phyloP scores from a whole-genome alignment of 2,329 filamentous ascomycete genomes.

The Trichophaea hybrida region DNA sequence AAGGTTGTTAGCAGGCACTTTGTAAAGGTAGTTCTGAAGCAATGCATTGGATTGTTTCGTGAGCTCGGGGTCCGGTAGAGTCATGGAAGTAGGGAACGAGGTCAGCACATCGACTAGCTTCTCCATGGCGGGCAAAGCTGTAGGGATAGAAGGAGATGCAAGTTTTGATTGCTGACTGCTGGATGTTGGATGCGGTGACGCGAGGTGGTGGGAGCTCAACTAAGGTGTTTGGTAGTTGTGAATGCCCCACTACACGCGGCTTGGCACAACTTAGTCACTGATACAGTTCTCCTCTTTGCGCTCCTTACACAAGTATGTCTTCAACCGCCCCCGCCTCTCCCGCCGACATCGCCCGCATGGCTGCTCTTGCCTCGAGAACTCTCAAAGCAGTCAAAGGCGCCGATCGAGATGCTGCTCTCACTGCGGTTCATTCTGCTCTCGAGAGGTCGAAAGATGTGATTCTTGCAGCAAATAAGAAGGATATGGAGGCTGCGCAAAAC shows the following conservation, averaged over 20 bases:
- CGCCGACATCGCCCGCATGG: slow-evolving; percentile 58
- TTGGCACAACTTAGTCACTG: no score
- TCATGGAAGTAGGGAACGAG: slow-evolving; percentile 22
- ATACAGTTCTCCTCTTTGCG: no score
- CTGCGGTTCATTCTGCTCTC: slow-evolving; percentile 67
- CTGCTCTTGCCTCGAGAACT: slow-evolving; percentile 51
- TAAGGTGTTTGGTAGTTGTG: no score
- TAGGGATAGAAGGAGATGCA: not conserved
- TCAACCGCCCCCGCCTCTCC: slow-evolving; percentile 36
- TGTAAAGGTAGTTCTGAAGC: slow-evolving; percentile 19
- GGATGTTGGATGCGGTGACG: slow-evolving; percentile 3
- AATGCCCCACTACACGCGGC: no score
- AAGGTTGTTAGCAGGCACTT: slow-evolving; percentile 21
- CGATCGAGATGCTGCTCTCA: slow-evolving; percentile 72
- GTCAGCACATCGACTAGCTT: slow-evolving; percentile 24
- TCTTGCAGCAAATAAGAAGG: slow-evolving; percentile 70
- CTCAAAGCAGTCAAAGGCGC: slow-evolving; percentile 64
- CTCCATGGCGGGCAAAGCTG: slow-evolving; percentile 21
- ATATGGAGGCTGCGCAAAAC: slow-evolving; percentile 58
- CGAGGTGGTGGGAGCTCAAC: not conserved
- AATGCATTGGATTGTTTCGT: slow-evolving; percentile 23
- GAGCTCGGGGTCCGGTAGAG: slow-evolving; percentile 22
- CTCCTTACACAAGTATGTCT: not conserved
- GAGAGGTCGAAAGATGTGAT: slow-evolving; percentile 55
- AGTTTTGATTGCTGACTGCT: not conserved